Conservation (phyloP, 2,329 filamentous ascomycete genomes). For the Zymoseptoria brevis region DNA sequence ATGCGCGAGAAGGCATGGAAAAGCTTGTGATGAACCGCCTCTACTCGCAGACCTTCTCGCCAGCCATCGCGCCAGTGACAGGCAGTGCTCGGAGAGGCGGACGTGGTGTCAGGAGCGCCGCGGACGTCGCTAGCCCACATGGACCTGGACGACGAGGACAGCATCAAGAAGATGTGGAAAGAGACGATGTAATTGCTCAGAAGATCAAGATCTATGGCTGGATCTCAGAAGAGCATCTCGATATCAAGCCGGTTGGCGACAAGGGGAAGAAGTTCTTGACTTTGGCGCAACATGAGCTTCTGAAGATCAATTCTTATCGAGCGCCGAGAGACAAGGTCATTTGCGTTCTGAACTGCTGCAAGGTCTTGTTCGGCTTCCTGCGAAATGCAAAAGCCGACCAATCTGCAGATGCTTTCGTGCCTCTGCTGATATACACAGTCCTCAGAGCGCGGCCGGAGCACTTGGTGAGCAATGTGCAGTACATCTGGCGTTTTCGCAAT, state of each 20-base stretch:
- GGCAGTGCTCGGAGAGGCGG: slow-evolving; percentile 60
- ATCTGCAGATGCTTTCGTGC: slow-evolving; percentile 92
- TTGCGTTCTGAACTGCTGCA: slow-evolving; percentile 96
- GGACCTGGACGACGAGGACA: slow-evolving; percentile 84
- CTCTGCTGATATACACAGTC: slow-evolving; percentile 90
- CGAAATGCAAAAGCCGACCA: slow-evolving; percentile 90
- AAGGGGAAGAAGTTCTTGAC: slow-evolving; percentile 82
- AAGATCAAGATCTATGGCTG: slow-evolving; percentile 97
- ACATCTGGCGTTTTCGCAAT: slow-evolving; percentile 92
- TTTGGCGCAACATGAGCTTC: slow-evolving; percentile 84
- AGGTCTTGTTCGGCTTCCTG: slow-evolving; percentile 93
- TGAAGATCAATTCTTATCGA: slow-evolving; percentile 94
- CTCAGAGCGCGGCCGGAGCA: slow-evolving; percentile 91
- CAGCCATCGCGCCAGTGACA: slow-evolving; percentile 75
- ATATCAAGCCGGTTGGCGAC: slow-evolving; percentile 77
- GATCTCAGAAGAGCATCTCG: slow-evolving; percentile 86
- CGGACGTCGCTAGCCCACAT: slow-evolving; percentile 35
- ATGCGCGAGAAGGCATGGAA: slow-evolving; percentile 97
- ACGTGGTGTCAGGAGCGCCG: slow-evolving; percentile 47
- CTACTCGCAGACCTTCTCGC: slow-evolving; percentile 93
- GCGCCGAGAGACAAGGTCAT: slow-evolving; percentile 98
- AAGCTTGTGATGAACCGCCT: slow-evolving; percentile 98
- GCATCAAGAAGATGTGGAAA: slow-evolving; percentile 95
- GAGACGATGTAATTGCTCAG: slow-evolving; percentile 90
- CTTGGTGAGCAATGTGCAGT: slow-evolving; percentile 94